phyloP scores from a whole-genome alignment of 2,329 filamentous ascomycete genomes.

The Neocatenulostroma microsporum region DNA sequence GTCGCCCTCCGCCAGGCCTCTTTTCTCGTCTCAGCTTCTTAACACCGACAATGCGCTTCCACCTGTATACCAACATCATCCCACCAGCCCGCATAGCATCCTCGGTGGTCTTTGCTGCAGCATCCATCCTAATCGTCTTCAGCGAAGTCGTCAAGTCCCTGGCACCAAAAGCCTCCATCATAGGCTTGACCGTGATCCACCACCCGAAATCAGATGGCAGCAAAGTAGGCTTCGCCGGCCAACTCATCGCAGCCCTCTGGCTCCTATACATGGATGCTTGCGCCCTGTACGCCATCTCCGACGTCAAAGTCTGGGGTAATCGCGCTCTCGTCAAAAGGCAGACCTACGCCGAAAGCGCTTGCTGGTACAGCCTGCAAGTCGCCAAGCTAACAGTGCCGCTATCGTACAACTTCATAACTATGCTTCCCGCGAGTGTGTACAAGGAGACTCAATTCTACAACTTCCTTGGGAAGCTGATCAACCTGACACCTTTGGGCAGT shows the following conservation, averaged over 20 bases:
- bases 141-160: constrained; percentile 85
- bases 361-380: constrained; percentile 91
- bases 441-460: constrained; percentile 73
- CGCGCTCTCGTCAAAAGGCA: constrained; percentile 82
- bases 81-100: constrained; percentile 59
- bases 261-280: constrained; percentile 93
- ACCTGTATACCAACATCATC: constrained; percentile 65
- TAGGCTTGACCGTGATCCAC: constrained; percentile 62
- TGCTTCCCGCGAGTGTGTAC: constrained; percentile 66
- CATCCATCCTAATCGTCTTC: constrained; percentile 81
- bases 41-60: constrained; percentile 73
- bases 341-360: constrained; percentile 86
- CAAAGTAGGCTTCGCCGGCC: constrained; percentile 77
- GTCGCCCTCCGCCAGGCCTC: constrained; percentile 48
- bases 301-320: constrained; percentile 96
- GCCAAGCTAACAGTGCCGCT: constrained; percentile 88
- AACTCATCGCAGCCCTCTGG: constrained; percentile 78
- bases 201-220: constrained; percentile 61
- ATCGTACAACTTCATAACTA: constrained; percentile 93
- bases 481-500: constrained; percentile 70
- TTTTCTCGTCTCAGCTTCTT: constrained; percentile 54
- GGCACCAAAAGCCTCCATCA: constrained; percentile 65
- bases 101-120: constrained; percentile 61
- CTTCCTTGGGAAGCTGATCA: constrained; percentile 76
- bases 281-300: constrained; percentile 76